Conservation (phyloP, 768 basidiomycete species). For the Lenzites betulinus region DNA sequence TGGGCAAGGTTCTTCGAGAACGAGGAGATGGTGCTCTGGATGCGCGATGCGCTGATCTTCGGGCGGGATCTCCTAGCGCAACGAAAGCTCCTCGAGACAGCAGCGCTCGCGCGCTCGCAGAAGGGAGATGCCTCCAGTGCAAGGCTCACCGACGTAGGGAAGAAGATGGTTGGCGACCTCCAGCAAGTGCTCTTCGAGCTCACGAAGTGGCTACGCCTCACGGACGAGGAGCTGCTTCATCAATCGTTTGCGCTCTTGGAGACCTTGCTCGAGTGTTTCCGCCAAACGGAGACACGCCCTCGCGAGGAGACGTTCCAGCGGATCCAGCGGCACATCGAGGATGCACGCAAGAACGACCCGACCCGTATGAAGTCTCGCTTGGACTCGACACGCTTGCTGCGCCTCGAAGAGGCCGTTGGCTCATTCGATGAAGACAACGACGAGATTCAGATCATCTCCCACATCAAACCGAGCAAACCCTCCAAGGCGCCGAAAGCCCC, state of each 20-base stretch:
- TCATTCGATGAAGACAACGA: constrained; percentile 64
- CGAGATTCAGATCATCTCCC: constrained; percentile 56
- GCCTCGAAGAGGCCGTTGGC: constrained; percentile 67
- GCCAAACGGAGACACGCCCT: constrained; percentile 58
- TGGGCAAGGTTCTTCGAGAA: constrained; percentile 85
- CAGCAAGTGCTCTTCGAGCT: constrained; percentile 80
- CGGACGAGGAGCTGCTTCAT: constrained; percentile 88
- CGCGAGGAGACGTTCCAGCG: constrained; percentile 58
- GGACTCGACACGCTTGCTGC: constrained; percentile 58
- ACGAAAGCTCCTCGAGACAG: constrained; percentile 76
- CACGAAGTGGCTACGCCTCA: constrained; percentile 86
- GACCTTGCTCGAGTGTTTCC: constrained; percentile 76
- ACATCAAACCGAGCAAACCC: constrained; percentile 27
- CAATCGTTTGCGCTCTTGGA: constrained; percentile 86
- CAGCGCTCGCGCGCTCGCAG: constrained; percentile 45
- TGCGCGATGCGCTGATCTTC: constrained; percentile 97
- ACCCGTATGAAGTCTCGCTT: constrained; percentile 52
- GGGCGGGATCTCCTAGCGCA: constrained; percentile 84
- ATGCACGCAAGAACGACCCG: constrained; percentile 52
- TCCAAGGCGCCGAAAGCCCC: constrained; percentile 1
- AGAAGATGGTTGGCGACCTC: constrained; percentile 75
- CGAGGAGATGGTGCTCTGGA: constrained; percentile 91
- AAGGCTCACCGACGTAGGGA: constrained; percentile 61
- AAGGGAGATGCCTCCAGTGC: constrained; percentile 27
- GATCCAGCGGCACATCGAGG: constrained; percentile 64